Conservation (phyloP, 768 basidiomycete genomes). For the Tephrocybe sp. region DNA sequence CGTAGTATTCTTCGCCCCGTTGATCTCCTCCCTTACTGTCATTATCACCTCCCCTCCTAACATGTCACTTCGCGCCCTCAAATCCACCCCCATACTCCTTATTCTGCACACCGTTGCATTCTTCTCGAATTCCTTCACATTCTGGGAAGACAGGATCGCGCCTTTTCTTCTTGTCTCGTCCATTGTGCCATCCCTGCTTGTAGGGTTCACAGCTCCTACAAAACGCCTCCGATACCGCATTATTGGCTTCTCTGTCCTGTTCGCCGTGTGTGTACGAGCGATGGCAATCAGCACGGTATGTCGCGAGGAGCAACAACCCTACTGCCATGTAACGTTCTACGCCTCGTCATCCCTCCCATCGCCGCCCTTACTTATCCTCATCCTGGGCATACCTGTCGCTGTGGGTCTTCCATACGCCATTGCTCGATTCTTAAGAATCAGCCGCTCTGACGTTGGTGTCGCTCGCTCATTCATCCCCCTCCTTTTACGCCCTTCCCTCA, state of each 20-base stretch:
- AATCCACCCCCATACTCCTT: constrained; percentile 45
- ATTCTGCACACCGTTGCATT: constrained; percentile 73
- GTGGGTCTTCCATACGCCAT: constrained; percentile 55
- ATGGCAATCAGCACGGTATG: constrained; percentile 85
- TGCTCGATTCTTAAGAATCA: constrained; percentile 55
- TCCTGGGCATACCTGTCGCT: constrained; percentile 55
- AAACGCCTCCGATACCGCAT: constrained; percentile 71
- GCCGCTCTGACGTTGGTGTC: constrained; percentile 72
- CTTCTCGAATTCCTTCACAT: constrained; percentile 93
- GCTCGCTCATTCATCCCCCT: constrained; percentile 62
- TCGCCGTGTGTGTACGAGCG: constrained; percentile 67
- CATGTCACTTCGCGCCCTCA: constrained; percentile 26
- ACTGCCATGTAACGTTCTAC: constrained; percentile 89
- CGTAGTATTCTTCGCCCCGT: constrained; percentile 44
- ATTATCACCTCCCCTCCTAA: constrained; percentile 40
- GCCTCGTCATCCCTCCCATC: constrained; percentile 65
- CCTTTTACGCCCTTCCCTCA: constrained; percentile 55
- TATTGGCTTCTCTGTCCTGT: constrained; percentile 64
- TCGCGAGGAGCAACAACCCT: constrained; percentile 91
- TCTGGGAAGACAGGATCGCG: constrained; percentile 91
- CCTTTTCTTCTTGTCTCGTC: constrained; percentile 72
- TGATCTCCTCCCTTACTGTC: constrained; percentile 46
- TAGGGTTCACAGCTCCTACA: constrained; percentile 67
- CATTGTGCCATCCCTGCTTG: constrained; percentile 55
- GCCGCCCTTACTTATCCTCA: constrained; percentile 57